These are phyloP conservation scores for Morella rubra DNA, from an alignment of 306 rosid species.

Conservation along the genomic window DNA sequence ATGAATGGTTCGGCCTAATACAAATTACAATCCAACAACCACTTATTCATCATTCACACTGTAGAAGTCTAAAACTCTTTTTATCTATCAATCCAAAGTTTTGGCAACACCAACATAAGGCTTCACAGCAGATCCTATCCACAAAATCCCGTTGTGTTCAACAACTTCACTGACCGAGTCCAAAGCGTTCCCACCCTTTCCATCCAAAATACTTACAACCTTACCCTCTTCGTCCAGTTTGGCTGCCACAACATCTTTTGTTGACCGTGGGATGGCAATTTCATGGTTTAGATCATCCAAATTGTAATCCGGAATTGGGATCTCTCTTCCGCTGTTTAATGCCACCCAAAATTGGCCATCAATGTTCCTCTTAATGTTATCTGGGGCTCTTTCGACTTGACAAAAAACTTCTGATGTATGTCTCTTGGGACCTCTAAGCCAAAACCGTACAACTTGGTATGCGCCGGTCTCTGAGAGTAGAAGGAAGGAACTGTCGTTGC, in stretches of 20 bases:
- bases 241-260: slow-evolving; percentile 42
- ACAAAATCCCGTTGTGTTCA: slow-evolving; percentile 43
- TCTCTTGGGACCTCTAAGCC: slow-evolving; percentile 32
- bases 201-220: slow-evolving; percentile 42
- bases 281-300: neutral
- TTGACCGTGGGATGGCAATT: neutral
- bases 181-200: slow-evolving; percentile 31
- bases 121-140: slow-evolving; percentile 55
- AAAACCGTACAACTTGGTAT: slow-evolving; percentile 22
- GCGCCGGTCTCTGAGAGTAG: slow-evolving; percentile 39
- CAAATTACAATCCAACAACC: too few species aligned
- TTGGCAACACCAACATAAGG: slow-evolving; percentile 39
- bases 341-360: slow-evolving; percentile 57
- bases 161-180: slow-evolving; percentile 53
- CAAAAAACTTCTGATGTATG: slow-evolving; percentile 22
- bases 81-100: neutral
- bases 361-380: slow-evolving; percentile 48
- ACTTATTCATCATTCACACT: too few species aligned
- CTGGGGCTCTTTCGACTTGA: slow-evolving; percentile 41
- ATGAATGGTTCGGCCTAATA: too few species aligned
- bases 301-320: neutral
- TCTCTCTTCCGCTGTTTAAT: slow-evolving; percentile 44
- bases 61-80: too few species aligned
- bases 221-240: slow-evolving; percentile 45
- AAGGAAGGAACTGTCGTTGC: slow-evolving; percentile 48